Evolutionary conservation across 2,329 filamentous ascomycete genomes (phyloP), one percentile per base, ranked within the genome.

Genomic region (Penicillium corylophilum): DNA sequence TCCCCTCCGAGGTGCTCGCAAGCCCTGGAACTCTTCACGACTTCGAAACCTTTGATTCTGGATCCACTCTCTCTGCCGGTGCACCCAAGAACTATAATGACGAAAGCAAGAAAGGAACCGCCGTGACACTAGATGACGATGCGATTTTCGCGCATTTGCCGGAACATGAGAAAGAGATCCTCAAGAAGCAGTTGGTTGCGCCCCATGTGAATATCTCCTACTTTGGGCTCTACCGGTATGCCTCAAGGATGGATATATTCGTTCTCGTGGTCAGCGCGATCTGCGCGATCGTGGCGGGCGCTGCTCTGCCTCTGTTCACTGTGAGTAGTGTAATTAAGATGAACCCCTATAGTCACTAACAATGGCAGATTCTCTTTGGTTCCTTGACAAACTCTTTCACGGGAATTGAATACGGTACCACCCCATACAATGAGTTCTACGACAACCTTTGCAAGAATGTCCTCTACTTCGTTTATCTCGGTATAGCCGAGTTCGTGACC

Each of bases 381-480:
- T 83, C 85, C 46, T 78, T 95, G 35, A 84, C 90, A 52, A 83
- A 83, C 4, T 82, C 80, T 1, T 95, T 95, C 67, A 82, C 88
- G 63, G 67, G 77, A 20, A 89, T 83, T 60, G 82, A 88, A 59
- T 69, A 75, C 3, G 74, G 74, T 6, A 67, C 64, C 0, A 74
- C 81, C 16, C 66, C 71, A 1, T 79, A 79, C 38, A 66, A 76
- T 33, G 73, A 77, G 0, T 94, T 94, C 71, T 78, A 80, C 44
- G 56, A 74, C 47, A 74, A 84, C 53, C 75, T 95, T 61, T 74
- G 74, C 8, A 76, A 78, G 39, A 82, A 87, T 61, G 87, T 91
- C 10, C 73, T 95, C 31, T 95, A 95, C 72, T 94, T 95, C 59
- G 75, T 96, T 29, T 95, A 95, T 69, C 81, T 96, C 42, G 90